Evolutionary conservation across 2,329 filamentous ascomycete genomes (phyloP), one percentile per base, ranked within the genome.

Genomic region (Boeremia exigua): DNA sequence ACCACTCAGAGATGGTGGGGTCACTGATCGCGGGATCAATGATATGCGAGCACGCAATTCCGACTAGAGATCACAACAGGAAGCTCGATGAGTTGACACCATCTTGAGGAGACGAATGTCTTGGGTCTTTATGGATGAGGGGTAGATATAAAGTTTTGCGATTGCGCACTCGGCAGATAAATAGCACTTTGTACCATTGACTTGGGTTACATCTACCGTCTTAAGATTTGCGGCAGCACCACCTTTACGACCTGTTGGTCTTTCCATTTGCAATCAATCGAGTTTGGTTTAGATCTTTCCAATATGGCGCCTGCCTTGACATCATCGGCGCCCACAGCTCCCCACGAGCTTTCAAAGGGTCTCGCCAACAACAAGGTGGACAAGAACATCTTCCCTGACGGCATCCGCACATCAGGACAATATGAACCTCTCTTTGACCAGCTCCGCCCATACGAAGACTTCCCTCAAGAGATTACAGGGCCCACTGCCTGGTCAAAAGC

Each of bases 401-500:
- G 86, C 9, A 79, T 88, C 66, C 87, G 85, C 68, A 88, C 87
- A 17, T 84, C 88, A 0, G 90, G 90, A 34, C 90, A 94, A 71
- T 88, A 90, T 63, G 80, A 84, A 23, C 90, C 91, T 1, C 74
- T 90, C 30, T 88, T 88, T 69, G 80, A 86, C 29, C 77, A 82
- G 8, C 75, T 94, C n/a, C 79, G 78, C 44, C 84, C 88, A 0
- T 94, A 91, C 72, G 80, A 83, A 0, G 81, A 83, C 14, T 94
- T 93, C 67, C 90, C 90, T 38, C 84, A 84, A 56, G 77, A 88
- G 57, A 91, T 93, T 71, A 81, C 81, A 0, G 90, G 90, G 10
- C 84, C 84, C 0, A 93, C 89, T 0, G 85, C 90, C 28, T 95
- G 91, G 91, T 81, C 83, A 49, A 81, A 83, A 5, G 82, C 86